These are phyloP conservation scores for Solanum hybrid DNA, from an alignment of 305 asterid genomes.

Conservation along the genomic window DNA sequence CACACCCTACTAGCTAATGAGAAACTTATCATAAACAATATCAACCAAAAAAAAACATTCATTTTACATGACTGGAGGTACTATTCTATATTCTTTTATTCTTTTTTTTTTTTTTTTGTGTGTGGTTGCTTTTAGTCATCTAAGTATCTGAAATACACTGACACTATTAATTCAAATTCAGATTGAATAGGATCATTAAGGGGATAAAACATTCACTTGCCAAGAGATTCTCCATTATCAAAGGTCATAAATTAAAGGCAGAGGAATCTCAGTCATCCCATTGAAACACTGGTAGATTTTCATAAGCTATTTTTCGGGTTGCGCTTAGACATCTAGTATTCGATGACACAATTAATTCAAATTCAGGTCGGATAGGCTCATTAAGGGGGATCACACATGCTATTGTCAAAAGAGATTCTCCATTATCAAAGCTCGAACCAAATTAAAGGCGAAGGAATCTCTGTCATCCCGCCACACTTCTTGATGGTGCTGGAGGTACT, in stretches of 20 bases:
- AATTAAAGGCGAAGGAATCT: background rate
- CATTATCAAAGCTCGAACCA: background rate
- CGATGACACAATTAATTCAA: background rate
- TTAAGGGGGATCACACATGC: too few relatives aligned
- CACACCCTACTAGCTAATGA: background rate
- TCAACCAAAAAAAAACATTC: background rate
- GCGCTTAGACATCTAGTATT: background rate
- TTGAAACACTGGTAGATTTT: background rate
- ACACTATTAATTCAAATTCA: background rate
- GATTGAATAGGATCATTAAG: background rate
- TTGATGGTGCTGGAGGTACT: background rate
- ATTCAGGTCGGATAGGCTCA: background rate
- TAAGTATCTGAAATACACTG: background rate
- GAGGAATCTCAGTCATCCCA: background rate
- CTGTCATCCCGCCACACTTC: background rate
- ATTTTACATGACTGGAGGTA: background rate
- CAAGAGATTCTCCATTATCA: background rate
- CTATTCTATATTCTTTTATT: background rate
- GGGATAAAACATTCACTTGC: background rate
- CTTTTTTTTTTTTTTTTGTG: too few relatives aligned
- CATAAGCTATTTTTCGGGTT: background rate
- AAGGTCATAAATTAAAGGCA: background rate
- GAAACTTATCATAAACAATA: background rate
- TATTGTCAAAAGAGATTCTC: background rate
- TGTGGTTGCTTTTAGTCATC: background rate